These are phyloP conservation scores for Gyrodon lividus DNA, from an alignment of 768 basidiomycete species.

Conservation along the genomic window DNA sequence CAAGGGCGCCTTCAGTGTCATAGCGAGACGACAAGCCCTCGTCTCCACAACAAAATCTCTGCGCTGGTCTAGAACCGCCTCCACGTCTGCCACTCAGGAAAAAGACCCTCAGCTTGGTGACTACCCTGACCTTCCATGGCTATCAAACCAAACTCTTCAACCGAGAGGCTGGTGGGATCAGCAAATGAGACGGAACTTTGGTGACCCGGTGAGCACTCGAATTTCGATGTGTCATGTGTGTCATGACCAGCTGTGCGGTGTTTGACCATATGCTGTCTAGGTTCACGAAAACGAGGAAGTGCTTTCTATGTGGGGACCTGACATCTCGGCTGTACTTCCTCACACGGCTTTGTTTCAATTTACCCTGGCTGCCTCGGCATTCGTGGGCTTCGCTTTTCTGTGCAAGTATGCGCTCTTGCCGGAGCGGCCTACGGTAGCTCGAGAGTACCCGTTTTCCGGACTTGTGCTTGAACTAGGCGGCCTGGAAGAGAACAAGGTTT, in stretches of 20 bases:
- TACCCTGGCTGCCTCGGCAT: slow-evolving; percentile 55
- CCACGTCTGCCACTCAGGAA: slow-evolving; percentile 29
- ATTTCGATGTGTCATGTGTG: slow-evolving; percentile 8
- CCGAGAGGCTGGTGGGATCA: slow-evolving; percentile 74
- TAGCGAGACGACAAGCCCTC: slow-evolving; percentile 1
- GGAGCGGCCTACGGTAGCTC: slow-evolving; percentile 62
- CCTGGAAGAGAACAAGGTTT: slow-evolving; percentile 73
- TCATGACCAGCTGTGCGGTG: slow-evolving; percentile 1
- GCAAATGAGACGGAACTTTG: slow-evolving; percentile 77
- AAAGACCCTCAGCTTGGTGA: slow-evolving; percentile 67
- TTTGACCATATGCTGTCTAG: slow-evolving; percentile 38
- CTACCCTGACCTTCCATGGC: slow-evolving; percentile 70
- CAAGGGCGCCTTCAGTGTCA: slow-evolving; percentile 9
- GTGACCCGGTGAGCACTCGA: slow-evolving; percentile 59
- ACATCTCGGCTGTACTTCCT: slow-evolving; percentile 61
- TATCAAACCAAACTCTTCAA: slow-evolving; percentile 62
- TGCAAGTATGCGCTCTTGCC: slow-evolving; percentile 56
- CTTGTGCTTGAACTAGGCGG: slow-evolving; percentile 78
- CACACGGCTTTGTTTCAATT: slow-evolving; percentile 65
- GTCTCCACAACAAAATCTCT: slow-evolving; percentile 3
- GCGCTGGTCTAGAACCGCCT: slow-evolving; percentile 12
- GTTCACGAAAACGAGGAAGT: slow-evolving; percentile 80
- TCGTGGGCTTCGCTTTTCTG: slow-evolving; percentile 60
- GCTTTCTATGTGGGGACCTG: slow-evolving; percentile 86
- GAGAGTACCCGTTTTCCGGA: slow-evolving; percentile 76